Evolutionary conservation across 2,329 filamentous ascomycete genomes (phyloP).

Genomic region (Aspergillus persii): DNA sequence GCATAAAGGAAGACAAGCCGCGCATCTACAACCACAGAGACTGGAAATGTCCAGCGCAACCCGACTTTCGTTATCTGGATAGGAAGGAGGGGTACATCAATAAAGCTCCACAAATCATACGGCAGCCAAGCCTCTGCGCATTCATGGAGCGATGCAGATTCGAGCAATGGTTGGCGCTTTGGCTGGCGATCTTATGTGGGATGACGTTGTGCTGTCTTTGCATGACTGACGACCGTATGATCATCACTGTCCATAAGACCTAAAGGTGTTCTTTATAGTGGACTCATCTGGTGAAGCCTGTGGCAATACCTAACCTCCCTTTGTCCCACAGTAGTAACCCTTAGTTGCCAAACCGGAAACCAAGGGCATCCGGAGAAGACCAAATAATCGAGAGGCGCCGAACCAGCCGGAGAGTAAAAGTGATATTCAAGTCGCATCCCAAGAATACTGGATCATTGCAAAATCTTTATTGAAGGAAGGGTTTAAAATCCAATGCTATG

Average conservation of each 20-base stretch:
- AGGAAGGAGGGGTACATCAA: not conserved
- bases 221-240: too few species aligned
- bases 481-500: not conserved
- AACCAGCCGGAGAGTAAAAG: too few species aligned
- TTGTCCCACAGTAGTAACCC: too few species aligned
- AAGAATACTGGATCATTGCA: not conserved
- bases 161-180: not conserved
- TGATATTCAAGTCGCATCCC: too few species aligned
- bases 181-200: not conserved
- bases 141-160: not conserved
- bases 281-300: too few species aligned
- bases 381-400: too few species aligned
- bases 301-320: too few species aligned
- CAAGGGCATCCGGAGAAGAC: too few species aligned
- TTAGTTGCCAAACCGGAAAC: too few species aligned
- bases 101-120: not conserved
- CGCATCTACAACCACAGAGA: not conserved
- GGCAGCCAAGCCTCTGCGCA: not conserved
- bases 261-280: too few species aligned
- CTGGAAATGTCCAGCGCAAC: not conserved
- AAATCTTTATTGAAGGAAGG: not conserved
- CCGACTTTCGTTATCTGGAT: not conserved
- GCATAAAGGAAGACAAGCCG: not conserved
- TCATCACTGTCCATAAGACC: too few species aligned
- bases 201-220: not conserved